Base-by-base conservation (phyloP, 2,329 filamentous ascomycete genomes). In the Penicillium sp. region DNA sequence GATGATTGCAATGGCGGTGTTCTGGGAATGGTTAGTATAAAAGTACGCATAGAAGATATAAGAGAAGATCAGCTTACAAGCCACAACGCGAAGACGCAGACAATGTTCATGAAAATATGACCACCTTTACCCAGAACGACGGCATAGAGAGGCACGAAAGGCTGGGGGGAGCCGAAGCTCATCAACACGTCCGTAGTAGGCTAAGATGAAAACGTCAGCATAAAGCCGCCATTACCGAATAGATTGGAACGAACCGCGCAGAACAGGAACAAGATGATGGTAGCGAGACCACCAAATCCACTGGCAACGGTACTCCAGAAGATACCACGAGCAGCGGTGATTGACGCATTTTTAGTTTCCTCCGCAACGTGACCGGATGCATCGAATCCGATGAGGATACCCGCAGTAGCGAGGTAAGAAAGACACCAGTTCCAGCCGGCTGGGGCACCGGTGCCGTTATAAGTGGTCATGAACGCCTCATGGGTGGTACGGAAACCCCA, bases 401-500 rank as follows among this genome's bases (percentile, higher is more conserved):
- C 83, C 7, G 83, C 83, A 1, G 83, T 85, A 1, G 83, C 82
- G 24, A 83, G 78, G 65, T 83, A 86, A 4, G 81, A 83, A 3
- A 86, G 75, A 69, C 83, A 84, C 83, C 83, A 85, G 63, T 86
- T 85, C 83, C 83, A 85, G 3, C 78, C 82, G 1, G 77, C 73
- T 0, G 83, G 81, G 1, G 80, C 79, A 10, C 79, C 80, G 10
- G 79, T 82, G 1, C 78, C 79, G 53, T 86, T 86, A 63, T 84
- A 84, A 0, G 82, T 85, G 11, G 81, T 78, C 72, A 84, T 81
- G 65, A 86, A 85, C 8, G 83, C 83, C 55, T 84, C 82, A 34
- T 83, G 74, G 0, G 83, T 75, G 1, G 80, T 75, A n/a, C 83
- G 79, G 67, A 86, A 85, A 2, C 83, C 83, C 63, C 79, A 80